Percentiles rank a stretch among this genome's conserved stretches.
Evolutionary conservation across 2,329 filamentous ascomycete genomes (phyloP).

Genomic region (Monilinia aucupariae): DNA sequence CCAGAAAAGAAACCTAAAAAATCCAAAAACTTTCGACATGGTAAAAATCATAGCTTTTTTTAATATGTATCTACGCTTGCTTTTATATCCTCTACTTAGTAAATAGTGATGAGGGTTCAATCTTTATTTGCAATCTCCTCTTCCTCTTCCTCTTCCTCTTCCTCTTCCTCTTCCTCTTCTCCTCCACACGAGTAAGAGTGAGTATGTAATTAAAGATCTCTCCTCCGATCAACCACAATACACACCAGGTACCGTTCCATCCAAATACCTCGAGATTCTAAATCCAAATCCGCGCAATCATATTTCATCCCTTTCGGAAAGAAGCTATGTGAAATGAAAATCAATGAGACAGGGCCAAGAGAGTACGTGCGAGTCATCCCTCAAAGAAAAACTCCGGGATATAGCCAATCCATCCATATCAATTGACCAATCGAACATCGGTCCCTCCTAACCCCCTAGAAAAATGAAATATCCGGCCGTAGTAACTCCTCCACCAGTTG

Average conservation of each 20-base stretch:
- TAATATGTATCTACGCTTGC: no score
- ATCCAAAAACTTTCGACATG: no score
- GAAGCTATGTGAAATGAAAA: neutral
- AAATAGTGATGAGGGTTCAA: neutral
- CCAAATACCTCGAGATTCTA: neutral
- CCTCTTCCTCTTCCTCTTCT: no score
- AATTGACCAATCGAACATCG: constrained; percentile 4
- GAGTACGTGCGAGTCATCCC: constrained; percentile 5
- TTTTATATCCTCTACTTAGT: neutral
- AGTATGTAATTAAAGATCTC: neutral
- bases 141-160: no score
- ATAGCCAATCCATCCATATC: constrained; percentile 13
- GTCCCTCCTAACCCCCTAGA: neutral
- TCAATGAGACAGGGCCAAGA: constrained; percentile 6
- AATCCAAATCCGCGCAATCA: constrained; percentile 1
- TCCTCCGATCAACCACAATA: neutral
- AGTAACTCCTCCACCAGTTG: constrained; percentile 9
- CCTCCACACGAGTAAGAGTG: no score
- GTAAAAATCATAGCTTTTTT: no score
- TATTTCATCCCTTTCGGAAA: constrained; percentile 2
- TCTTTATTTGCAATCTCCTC: no score
- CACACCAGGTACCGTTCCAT: neutral
- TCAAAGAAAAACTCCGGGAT: constrained; percentile 11
- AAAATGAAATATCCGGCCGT: neutral
- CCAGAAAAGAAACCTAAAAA: no score